Conservation (phyloP, 306 rosid species). For the Comarum palustre region DNA sequence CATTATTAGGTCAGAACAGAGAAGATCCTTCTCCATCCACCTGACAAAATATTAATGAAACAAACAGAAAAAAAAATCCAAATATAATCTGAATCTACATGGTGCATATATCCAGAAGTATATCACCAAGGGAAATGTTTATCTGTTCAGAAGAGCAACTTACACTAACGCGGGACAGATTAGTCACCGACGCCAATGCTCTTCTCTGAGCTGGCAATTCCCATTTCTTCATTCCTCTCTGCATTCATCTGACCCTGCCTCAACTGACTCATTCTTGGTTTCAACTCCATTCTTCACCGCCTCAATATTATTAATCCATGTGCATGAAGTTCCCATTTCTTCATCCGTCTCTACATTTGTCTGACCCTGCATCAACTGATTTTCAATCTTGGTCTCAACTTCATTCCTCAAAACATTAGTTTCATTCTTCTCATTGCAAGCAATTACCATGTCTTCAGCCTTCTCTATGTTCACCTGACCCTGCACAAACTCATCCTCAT, state of each 20-base stretch:
- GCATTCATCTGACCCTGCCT: not conserved
- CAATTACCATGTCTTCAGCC: constrained; percentile 22
- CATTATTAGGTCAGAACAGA: constrained; percentile 18
- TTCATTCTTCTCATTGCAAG: constrained; percentile 26
- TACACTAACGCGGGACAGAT: constrained; percentile 37
- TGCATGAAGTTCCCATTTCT: constrained; percentile 16
- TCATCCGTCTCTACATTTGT: constrained; percentile 25
- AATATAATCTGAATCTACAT: constrained; percentile 25
- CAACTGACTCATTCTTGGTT: constrained; percentile 2
- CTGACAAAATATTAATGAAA: not conserved
- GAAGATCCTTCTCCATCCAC: constrained; percentile 18
- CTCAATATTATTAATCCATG: constrained; percentile 22
- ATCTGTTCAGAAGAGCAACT: constrained; percentile 34
- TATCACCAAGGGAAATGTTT: not conserved
- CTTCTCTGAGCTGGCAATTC: constrained; percentile 37
- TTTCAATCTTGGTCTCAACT: constrained; percentile 3
- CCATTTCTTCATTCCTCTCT: constrained; percentile 29
- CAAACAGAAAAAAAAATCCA: constrained; percentile 6
- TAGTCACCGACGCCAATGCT: constrained; percentile 40
- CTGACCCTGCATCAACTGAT: not conserved
- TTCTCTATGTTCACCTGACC: constrained; percentile 11
- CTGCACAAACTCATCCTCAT: not conserved
- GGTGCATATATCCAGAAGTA: constrained; percentile 26
- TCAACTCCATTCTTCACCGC: not conserved
- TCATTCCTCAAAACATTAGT: not conserved